Percentiles rank a stretch among this genome's conserved stretches.
Evolutionary conservation across 2,329 filamentous ascomycete genomes (phyloP).

Genomic region (Xylaria sp.): DNA sequence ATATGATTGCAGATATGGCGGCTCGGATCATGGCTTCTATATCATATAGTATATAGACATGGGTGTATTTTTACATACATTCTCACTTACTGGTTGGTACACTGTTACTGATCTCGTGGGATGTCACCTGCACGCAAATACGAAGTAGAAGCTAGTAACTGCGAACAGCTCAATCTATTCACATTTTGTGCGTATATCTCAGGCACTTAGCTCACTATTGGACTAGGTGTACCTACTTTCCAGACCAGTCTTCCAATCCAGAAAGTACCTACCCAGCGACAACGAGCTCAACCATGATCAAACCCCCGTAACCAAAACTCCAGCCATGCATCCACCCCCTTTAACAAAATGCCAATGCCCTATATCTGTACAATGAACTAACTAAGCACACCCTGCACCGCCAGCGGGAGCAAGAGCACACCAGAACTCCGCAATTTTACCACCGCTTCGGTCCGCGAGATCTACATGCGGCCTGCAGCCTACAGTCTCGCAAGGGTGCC

Average conservation of each 20-base stretch:
- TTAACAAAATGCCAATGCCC: not conserved
- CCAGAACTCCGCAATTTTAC: not conserved
- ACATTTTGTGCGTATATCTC: no score
- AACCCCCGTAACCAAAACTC: not conserved
- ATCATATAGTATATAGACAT: no score
- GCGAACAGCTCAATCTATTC: no score
- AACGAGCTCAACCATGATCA: not conserved
- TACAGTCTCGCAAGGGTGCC: constrained; percentile 14
- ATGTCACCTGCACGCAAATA: no score
- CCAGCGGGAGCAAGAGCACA: not conserved
- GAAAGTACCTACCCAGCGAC: not conserved
- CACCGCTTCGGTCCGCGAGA: no score
- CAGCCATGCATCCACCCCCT: not conserved
- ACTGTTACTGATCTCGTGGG: no score
- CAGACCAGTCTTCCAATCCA: not conserved
- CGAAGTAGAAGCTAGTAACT: no score
- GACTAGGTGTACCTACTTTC: no score
- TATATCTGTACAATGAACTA: not conserved
- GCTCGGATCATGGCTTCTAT: not conserved
- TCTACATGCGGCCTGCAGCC: no score
- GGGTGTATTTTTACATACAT: not conserved
- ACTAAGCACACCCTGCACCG: not conserved
- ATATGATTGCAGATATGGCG: not conserved
- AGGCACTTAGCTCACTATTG: no score
- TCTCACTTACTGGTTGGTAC: no score